Conservation (phyloP, 2,329 filamentous ascomycete genomes). For the Nectriaceae sp. region DNA sequence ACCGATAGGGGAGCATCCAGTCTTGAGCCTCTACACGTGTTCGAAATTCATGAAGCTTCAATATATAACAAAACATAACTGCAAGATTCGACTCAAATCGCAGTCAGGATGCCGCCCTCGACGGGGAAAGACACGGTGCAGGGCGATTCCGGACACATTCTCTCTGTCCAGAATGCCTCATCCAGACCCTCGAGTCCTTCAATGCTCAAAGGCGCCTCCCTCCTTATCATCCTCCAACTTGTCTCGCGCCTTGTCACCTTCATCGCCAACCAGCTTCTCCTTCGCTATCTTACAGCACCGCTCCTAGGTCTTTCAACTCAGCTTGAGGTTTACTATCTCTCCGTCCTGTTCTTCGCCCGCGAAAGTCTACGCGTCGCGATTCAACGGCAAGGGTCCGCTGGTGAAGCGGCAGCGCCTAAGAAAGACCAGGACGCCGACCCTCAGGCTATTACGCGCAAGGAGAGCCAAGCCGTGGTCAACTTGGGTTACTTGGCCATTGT, state of each 20-base stretch:
- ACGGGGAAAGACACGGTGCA: background rate
- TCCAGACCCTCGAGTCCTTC: slow-evolving; percentile 20
- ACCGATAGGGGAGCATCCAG: background rate
- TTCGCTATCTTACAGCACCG: slow-evolving; percentile 84
- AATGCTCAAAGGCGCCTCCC: slow-evolving; percentile 71
- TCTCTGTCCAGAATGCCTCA: background rate
- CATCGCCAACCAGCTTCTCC: slow-evolving; percentile 83
- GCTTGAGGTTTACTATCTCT: slow-evolving; percentile 89
- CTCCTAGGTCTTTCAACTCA: slow-evolving; percentile 85
- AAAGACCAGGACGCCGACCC: slow-evolving; percentile 9
- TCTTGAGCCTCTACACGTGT: background rate
- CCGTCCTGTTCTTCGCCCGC: slow-evolving; percentile 90
- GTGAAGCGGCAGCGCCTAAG: slow-evolving; percentile 4
- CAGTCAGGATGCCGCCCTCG: background rate
- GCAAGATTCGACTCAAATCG: background rate
- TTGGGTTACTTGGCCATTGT: slow-evolving; percentile 77
- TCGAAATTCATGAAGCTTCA: too few species aligned
- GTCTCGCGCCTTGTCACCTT: slow-evolving; percentile 88
- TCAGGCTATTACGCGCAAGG: slow-evolving; percentile 28
- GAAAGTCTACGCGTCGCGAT: slow-evolving; percentile 91
- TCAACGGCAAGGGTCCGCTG: slow-evolving; percentile 64
- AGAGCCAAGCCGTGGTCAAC: slow-evolving; percentile 80
- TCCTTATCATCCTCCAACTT: slow-evolving; percentile 87
- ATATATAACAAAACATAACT: too few species aligned
- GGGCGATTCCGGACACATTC: background rate